Base-by-base conservation (phyloP, 768 basidiomycete species). In the Tephrocybe sp. region DNA sequence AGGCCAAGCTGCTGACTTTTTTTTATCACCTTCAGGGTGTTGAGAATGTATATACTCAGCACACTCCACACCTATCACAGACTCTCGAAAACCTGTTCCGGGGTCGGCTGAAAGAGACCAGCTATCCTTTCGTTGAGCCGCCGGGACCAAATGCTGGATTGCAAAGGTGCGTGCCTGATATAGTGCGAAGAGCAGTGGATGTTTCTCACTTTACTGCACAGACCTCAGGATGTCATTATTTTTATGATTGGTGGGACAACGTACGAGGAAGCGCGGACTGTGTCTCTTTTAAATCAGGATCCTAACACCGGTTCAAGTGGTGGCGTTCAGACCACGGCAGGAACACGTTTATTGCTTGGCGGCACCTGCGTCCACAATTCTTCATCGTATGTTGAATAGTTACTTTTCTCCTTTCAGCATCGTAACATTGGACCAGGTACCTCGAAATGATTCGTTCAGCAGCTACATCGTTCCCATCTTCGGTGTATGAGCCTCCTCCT, bases 31-130 rank as follows among this genome's bases (percentile, higher is more conserved):
- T 54, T 3, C 47, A 95, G 92, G 97, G 97, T 2, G 96, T 98
- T 4, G 97, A 99, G 69, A 99, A 99, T 60, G 95, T 98, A 13
- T 99, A 98, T 65, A 99, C 93, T 48, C 97, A 98, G 59, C 97
- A 98, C 60, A 86, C 84, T 13, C 97, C 97, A 6, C 94, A 95
- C 67, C 74, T 99, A 5, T 85, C 89, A 1, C 88, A 97, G 62
- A 98, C 96, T 2, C 69, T 98, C 13, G 97, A 99, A 60, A 79
- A 89, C 44, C 69, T 99, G 4, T 80, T 95, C 60, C 92, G 84
- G 63, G 95, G 94, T 9, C 77, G 87, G 46, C 68, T 99, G 51
- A 85, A 82, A 58, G 97, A 99, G 56, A 78, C 84, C 2, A 93
- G 83, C 52, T 92, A 98, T 67, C 94, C 96, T 2, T 98, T 93